Base-by-base conservation (phyloP, 2,329 filamentous ascomycete species). In the Byssochlamys sp. region DNA sequence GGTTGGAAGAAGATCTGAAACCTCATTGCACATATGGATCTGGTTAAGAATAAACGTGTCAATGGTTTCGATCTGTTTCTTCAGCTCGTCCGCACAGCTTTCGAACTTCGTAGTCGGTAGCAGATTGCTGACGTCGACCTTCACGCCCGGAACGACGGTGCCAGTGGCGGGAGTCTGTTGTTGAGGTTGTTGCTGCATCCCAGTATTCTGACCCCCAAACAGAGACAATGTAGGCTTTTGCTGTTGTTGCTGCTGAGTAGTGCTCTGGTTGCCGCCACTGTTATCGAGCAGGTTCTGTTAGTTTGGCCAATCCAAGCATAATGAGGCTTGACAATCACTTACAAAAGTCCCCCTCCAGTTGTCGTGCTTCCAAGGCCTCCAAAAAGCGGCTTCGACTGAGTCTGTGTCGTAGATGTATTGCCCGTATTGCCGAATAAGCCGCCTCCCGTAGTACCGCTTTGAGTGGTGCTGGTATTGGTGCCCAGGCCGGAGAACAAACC, bases 31-130 rank as follows among this genome's bases (percentile, higher is more conserved):
- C 59, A 77, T 72, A 58, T 82, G 81, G 67, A 95, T 91, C 69
- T 94, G 90, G 56, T 82, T 81, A 65, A 90, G 84, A 65, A 99
- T 92, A 62, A 87, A 84, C 58, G 83, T 82, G 73, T 99, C 92
- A 61, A 95, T 84, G 9, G 80, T 75, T 61, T 89, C 84, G 60
- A 99, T 88, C 63, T 90, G 78, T 61, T 85, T 83, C 68, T 95
- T 90, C 14, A 96, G 78, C 29, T 89, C 84, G 63, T 92, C 88
- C 59, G 89, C 84, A 28, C 96, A 85, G 72, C 96, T 92, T 69
- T 91, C 90, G 77, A 94, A 96, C 60, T 94, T 89, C 2, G 91
- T 96, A 0, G 91, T 95, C 14, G 88, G 87, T 55, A 90, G 85
- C 59, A 97, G 79, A 68, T 89, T 89, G 65, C 83, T 83, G 55